These are phyloP conservation scores for Carex kokanica DNA, from an alignment of 176 grass and related monocot species.

Conservation along the genomic window DNA sequence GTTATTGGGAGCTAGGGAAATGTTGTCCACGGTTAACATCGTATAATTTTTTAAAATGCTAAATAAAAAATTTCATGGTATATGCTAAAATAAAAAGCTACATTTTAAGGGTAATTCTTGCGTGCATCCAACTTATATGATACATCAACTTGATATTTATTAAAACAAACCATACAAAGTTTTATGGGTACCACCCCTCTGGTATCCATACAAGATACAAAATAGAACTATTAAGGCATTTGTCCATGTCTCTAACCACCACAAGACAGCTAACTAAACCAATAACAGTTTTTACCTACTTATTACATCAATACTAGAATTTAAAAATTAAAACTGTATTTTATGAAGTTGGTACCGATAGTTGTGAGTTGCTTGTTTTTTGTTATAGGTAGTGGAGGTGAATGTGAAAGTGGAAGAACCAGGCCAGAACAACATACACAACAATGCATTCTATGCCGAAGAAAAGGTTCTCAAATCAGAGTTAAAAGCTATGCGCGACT, in stretches of 20 bases:
- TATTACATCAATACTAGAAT: no score
- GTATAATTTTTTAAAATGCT: background rate
- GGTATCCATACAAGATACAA: no score
- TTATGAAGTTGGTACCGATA: background rate
- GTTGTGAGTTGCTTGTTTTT: conserved; percentile 7
- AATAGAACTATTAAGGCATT: no score
- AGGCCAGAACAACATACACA: conserved; percentile 86
- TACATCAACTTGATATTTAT: no score
- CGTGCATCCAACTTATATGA: no score
- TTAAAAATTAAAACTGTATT: background rate
- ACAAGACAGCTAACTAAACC: no score
- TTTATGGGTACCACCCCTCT: no score
- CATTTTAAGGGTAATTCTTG: background rate
- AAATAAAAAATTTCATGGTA: background rate
- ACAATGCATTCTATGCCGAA: conserved; percentile 96
- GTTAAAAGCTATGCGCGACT: conserved; percentile 94
- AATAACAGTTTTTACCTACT: no score
- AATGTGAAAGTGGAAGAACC: conserved; percentile 87
- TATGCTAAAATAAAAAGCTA: background rate
- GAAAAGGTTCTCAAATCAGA: conserved; percentile 85
- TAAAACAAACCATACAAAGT: no score
- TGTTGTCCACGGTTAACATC: background rate
- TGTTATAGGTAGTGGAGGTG: conserved; percentile 81
- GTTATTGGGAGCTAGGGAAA: background rate
- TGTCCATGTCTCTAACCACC: no score